A percentile compares a stretch with the other conserved stretches of the same genome.
phyloP scores from a whole-genome alignment of 129 eudicot genomes.

The Saussurea involucrata region DNA sequence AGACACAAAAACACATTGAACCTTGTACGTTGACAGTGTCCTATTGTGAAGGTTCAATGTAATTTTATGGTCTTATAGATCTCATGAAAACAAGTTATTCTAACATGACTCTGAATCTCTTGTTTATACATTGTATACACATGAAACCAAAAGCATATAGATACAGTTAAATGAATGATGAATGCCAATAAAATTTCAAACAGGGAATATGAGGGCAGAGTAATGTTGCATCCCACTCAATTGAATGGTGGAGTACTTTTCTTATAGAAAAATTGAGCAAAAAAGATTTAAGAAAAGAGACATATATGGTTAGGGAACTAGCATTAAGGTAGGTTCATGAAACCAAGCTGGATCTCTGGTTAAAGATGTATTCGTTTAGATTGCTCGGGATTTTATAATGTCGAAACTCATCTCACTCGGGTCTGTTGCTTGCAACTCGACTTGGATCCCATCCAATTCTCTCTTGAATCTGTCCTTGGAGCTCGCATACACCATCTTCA shows the following conservation, averaged over 20 bases:
- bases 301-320: constrained; percentile 12
- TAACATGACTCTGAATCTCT: too few species aligned
- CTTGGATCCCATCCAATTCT: constrained; percentile 90
- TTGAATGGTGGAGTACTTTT: constrained; percentile 11
- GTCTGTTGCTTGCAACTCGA: constrained; percentile 87
- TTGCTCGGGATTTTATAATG: constrained; percentile 73
- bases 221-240: constrained; percentile 26
- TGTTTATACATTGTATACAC: too few species aligned
- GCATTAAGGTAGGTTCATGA: constrained; percentile 10
- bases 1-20: too few species aligned
- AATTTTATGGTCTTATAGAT: too few species aligned
- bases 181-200: not conserved
- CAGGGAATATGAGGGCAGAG: not conserved
- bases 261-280: constrained; percentile 4
- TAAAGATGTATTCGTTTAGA: constrained; percentile 19
- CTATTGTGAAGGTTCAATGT: too few species aligned
- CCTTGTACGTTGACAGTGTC: too few species aligned
- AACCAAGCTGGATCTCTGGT: constrained; percentile 3
- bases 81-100: too few species aligned
- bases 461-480: constrained; percentile 92
- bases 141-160: not conserved
- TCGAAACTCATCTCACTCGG: constrained; percentile 95
- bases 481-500: constrained; percentile 97
- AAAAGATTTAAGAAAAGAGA: not conserved
- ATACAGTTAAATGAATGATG: constrained; percentile 2